A percentile compares a stretch with the other conserved stretches of the same genome.
These are phyloP conservation scores for Oryza meridionalis DNA, from an alignment of 176 grass and related monocot genomes.

Conservation along the genomic window DNA sequence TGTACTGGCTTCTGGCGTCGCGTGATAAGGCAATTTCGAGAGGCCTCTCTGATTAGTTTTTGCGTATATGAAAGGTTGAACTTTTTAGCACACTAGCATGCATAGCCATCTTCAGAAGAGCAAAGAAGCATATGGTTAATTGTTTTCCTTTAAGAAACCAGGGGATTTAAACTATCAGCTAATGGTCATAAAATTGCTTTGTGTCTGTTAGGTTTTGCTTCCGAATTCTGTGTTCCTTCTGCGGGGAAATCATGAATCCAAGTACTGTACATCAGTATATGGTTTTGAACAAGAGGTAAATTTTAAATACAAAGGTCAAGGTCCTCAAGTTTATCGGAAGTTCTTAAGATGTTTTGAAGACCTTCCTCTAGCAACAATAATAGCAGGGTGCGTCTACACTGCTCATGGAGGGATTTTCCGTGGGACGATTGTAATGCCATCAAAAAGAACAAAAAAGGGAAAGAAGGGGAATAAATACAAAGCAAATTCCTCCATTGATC, in stretches of 20 bases:
- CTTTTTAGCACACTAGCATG: neutral
- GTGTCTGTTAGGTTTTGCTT: slow-evolving; percentile 60
- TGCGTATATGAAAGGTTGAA: neutral
- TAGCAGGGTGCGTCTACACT: slow-evolving; percentile 88
- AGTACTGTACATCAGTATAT: slow-evolving; percentile 97
- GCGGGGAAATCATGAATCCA: slow-evolving; percentile 94
- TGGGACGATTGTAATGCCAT: slow-evolving; percentile 41
- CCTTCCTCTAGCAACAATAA: slow-evolving; percentile 91
- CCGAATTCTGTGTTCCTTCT: slow-evolving; percentile 82
- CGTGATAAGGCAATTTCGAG: no score
- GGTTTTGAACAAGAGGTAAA: slow-evolving; percentile 90
- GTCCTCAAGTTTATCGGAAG: slow-evolving; percentile 80
- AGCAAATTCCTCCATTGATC: slow-evolving; percentile 33
- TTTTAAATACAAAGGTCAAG: slow-evolving; percentile 85
- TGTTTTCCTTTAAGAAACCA: neutral
- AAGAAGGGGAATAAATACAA: slow-evolving; percentile 66
- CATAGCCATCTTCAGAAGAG: neutral
- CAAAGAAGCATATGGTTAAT: neutral
- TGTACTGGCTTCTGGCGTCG: no score
- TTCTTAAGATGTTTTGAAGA: slow-evolving; percentile 96
- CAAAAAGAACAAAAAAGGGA: slow-evolving; percentile 73
- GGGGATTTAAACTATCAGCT: neutral
- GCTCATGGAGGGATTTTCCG: slow-evolving; percentile 96
- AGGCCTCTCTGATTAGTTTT: no score
- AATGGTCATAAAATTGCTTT: neutral